Base-by-base conservation (phyloP, 1,284 basidiomycete genomes). In the Malassezia sp. region DNA sequence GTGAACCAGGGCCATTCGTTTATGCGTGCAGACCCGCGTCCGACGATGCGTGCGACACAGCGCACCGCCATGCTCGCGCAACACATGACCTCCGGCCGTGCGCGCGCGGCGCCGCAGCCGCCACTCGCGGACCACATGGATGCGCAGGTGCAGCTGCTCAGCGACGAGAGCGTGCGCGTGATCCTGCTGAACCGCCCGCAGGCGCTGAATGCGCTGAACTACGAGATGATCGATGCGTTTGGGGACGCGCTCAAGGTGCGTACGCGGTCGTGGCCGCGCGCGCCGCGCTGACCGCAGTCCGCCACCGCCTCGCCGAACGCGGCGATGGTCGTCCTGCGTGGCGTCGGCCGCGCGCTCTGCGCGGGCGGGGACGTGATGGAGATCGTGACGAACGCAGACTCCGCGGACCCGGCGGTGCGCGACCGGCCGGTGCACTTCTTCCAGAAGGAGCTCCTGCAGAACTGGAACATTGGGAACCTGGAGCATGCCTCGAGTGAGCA, bases 341-440 rank as follows among this genome's bases (percentile, higher is more conserved):
- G 87, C 17, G 74, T 75, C 22, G 85, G 84, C 10, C 76, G 81
- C 49, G 86, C 84, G 10, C 95, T 96, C 67, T 97, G 90, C 69
- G 84, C 87, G 5, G 93, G 91, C 18, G 91, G 91, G 44, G 93
- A 99, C 71, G 85, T 99, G 44, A 80, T 80, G 54, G 74, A 66
- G 64, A 80, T 76, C 21, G 57, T 57, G 34, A 53, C 54, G 12
- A 54, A 48, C 2, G 59, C 56, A 43, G 42, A 54, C 56, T 45
- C 57, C 5, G 6, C 47, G 48, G 52, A 61, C 47, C 27, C 50
- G 31, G 35, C 39, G 34, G 30, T 60, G 35, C 24, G 80, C 45
- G 71, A 75, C 5, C 71, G 75, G 35, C 83, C 86, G 10, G 73
- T 87, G 45, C 76, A 80, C 15, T 97, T 89, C 73, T 97, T 99